Evolutionary conservation across 495 filamentous ascomycete genomes (phyloP), one percentile per base, ranked within the genome.

Genomic region (Oidiodendron maius): DNA sequence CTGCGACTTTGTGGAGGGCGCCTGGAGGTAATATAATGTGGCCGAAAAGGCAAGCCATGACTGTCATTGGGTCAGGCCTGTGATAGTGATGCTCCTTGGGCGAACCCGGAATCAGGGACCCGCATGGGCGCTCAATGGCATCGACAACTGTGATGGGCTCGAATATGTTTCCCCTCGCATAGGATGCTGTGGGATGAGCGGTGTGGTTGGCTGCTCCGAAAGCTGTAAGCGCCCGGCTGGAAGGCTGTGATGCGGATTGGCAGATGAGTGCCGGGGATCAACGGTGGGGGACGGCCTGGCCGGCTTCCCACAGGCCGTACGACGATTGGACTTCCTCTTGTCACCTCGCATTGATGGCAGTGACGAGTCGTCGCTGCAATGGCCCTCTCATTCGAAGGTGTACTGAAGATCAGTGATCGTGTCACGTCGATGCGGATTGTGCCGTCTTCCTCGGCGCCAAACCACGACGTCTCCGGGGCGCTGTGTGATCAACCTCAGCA

Each of bases 1-100:
- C 4, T 15, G 20, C 26, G 1, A 13, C 26, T 30, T 28, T 20
- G 22, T 4, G 30, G 25, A 40, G 56, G 48, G 56, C 56, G 51
- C 47, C 32, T 44, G 26, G 22, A 30, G 43, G 51, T 53, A 51
- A 58, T 58, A 55, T 54, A 52, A 15, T 37, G 28, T n/a, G 39
- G 28, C 38, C 39, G 48, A n/a, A 39, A 13, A 11, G 39, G 24
- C 18, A 12, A 30, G n/a, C 3, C 6, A 40, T 16, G 38, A 5
- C 4, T 12, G 38, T 20, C 38, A 40, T 38, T n/a, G 35, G 35
- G 17, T 6, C 8, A 38, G 11, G 17, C 17, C 17, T 6, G 35
- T 38, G 35, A 38, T 15, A 38, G 6, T 38, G 13, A 38, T 38
- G 8, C 13, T n/a, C 17, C 6, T 40, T 40, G 38, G 38, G 11